These are phyloP conservation scores for Podospora pseudoanserina DNA, from an alignment of 495 filamentous ascomycete genomes.

Conservation along the genomic window DNA sequence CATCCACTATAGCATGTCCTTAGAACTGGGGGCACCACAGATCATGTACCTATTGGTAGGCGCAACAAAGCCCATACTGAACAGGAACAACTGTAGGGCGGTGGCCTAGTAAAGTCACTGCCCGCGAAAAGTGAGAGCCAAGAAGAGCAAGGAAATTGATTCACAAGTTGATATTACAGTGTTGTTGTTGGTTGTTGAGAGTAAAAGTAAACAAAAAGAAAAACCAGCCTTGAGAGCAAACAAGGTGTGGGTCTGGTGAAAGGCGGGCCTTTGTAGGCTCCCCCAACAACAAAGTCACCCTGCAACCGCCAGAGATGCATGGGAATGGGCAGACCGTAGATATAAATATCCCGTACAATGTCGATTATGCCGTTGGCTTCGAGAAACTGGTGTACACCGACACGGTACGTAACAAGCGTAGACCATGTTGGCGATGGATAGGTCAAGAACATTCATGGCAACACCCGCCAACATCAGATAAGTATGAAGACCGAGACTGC, in stretches of 20 bases:
- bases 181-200: too few species aligned
- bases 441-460: background rate
- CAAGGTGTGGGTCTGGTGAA: too few species aligned
- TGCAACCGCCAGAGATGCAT: conserved; percentile 26
- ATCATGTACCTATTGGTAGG: background rate
- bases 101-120: too few species aligned
- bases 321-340: conserved; percentile 26
- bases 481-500: conserved; percentile 3
- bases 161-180: too few species aligned
- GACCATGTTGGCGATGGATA: conserved; percentile 10
- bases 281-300: conserved; percentile 12
- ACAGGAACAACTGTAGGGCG: background rate
- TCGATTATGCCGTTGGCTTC: conserved; percentile 32
- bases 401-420: conserved; percentile 11
- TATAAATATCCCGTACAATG: conserved; percentile 42
- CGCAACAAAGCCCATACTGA: background rate
- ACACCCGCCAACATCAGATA: conserved; percentile 7
- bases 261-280: too few species aligned
- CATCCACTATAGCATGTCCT: background rate
- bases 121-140: too few species aligned
- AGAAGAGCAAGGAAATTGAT: too few species aligned
- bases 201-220: too few species aligned
- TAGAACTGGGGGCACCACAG: background rate
- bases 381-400: conserved; percentile 11
- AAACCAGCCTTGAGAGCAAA: too few species aligned